Percentiles rank a stretch among this genome's conserved stretches.
Evolutionary conservation across 2,329 filamentous ascomycete genomes (phyloP).

Genomic region (Coniella lustricola): DNA sequence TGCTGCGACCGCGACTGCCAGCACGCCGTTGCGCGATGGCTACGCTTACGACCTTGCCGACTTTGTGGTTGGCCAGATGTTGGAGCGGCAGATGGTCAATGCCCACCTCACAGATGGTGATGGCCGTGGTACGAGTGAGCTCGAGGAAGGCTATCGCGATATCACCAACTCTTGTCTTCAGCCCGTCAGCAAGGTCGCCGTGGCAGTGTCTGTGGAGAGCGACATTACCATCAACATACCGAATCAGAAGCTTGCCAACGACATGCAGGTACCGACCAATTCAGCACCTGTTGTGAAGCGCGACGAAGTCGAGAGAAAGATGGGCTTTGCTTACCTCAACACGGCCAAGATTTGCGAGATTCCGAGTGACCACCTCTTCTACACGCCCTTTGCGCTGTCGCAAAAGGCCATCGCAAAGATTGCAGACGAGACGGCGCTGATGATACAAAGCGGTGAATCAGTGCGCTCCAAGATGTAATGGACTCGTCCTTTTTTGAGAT

Average conservation of each 20-base stretch:
- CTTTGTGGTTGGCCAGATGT: constrained; percentile 37
- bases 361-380: constrained; percentile 44
- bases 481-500: not conserved
- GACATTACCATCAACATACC: constrained; percentile 20
- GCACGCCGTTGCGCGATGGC: constrained; percentile 32
- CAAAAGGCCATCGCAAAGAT: constrained; percentile 25
- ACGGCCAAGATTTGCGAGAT: constrained; percentile 30
- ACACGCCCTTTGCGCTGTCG: constrained; percentile 41
- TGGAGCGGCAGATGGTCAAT: constrained; percentile 40
- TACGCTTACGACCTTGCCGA: constrained; percentile 34
- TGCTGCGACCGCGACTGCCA: not conserved
- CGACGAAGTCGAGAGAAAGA: not conserved
- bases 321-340: constrained; percentile 2
- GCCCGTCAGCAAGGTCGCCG: not conserved
- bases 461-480: constrained; percentile 5
- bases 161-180: constrained; percentile 37
- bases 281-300: constrained; percentile 9
- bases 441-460: constrained; percentile 14
- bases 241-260: constrained; percentile 10
- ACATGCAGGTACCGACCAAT: constrained; percentile 16
- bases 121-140: constrained; percentile 33
- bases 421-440: constrained; percentile 9
- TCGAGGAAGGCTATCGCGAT: constrained; percentile 32
- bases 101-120: constrained; percentile 34
- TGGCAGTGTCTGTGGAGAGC: constrained; percentile 13